Percentiles rank a stretch among this genome's conserved stretches.
phyloP scores from a whole-genome alignment of 805 yeast genomes.

The Kuraishia ogatae region DNA sequence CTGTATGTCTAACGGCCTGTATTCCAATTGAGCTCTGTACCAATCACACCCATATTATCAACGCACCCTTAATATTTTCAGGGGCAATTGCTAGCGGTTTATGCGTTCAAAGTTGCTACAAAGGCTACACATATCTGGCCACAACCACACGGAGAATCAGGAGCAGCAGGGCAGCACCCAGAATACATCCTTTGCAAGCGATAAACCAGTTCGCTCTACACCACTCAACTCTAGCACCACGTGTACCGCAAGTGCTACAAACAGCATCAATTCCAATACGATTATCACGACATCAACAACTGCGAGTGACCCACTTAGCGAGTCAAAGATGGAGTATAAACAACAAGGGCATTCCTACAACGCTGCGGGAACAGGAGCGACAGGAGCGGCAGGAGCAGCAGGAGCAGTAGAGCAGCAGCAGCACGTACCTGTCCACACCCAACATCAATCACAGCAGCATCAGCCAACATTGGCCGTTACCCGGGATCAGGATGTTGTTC shows the following conservation, averaged over 20 bases:
- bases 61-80: background rate
- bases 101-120: constrained; percentile 4
- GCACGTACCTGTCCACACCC: background rate
- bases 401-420: background rate
- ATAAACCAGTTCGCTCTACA: background rate
- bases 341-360: background rate
- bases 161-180: background rate
- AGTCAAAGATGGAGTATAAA: background rate
- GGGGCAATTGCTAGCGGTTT: background rate
- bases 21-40: background rate
- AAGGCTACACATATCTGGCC: constrained; percentile 1
- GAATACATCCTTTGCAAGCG: background rate
- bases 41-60: background rate
- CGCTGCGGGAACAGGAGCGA: background rate
- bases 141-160: background rate
- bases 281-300: background rate
- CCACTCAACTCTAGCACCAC: background rate
- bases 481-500: background rate
- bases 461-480: background rate
- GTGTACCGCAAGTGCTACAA: background rate
- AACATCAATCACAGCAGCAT: background rate
- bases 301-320: background rate
- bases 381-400: background rate
- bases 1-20: background rate
- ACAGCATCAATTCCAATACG: background rate